Conservation (phyloP, 78 protist genomes). For the Diacronema lutheri region DNA sequence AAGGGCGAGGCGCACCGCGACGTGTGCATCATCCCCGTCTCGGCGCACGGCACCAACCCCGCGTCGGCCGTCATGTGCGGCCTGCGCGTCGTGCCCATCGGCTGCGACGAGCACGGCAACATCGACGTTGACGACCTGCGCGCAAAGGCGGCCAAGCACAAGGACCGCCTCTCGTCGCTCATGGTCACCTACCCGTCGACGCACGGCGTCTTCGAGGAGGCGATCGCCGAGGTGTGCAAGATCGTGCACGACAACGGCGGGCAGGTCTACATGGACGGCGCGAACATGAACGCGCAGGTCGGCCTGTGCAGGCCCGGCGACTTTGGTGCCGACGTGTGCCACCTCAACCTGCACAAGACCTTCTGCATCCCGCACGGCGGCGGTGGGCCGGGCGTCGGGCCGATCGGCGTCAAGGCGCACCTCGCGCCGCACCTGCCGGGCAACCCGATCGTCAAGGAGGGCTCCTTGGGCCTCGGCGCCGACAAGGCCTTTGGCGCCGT, state of each 20-base stretch:
- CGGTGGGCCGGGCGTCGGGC: slow-evolving; percentile 99
- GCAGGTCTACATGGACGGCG: slow-evolving; percentile 97
- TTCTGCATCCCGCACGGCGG: slow-evolving; percentile 99
- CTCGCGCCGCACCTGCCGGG: slow-evolving; percentile 78
- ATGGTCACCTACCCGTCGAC: slow-evolving; percentile 94
- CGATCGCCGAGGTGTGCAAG: slow-evolving; percentile 71
- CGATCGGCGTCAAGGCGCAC: slow-evolving; percentile 86
- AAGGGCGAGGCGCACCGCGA: slow-evolving; percentile 71
- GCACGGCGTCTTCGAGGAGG: slow-evolving; percentile 94
- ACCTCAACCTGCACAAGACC: slow-evolving; percentile 97
- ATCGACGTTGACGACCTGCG: slow-evolving; percentile 77
- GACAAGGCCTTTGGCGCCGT: slow-evolving; percentile 71
- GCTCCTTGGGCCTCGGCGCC: slow-evolving; percentile 35
- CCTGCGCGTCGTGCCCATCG: slow-evolving; percentile 52
- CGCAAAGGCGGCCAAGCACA: slow-evolving; percentile 71
- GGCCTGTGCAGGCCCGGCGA: slow-evolving; percentile 90
- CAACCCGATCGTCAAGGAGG: background rate
- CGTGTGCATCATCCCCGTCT: slow-evolving; percentile 93
- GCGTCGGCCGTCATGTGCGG: slow-evolving; percentile 91
- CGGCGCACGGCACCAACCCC: slow-evolving; percentile 98
- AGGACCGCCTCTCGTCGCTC: slow-evolving; percentile 74
- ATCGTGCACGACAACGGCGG: slow-evolving; percentile 84
- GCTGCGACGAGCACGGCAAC: slow-evolving; percentile 78
- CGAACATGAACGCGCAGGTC: slow-evolving; percentile 96
- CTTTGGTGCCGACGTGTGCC: slow-evolving; percentile 97